Conservation (phyloP, 331 rosid genomes). For the Quercus tomentella region DNA sequence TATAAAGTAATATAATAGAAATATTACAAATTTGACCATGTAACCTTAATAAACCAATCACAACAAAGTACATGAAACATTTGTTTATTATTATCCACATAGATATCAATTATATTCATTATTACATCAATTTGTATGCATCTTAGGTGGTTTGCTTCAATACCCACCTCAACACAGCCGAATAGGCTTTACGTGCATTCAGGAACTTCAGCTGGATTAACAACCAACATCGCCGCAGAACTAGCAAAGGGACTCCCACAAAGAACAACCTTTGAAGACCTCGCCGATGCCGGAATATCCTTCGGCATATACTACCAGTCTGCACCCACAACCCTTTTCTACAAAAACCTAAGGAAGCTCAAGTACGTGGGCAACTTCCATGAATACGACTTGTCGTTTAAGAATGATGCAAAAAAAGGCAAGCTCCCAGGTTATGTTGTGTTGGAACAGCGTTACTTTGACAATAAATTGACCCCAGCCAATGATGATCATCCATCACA, state of each 20-base stretch:
- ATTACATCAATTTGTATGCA: too few relatives aligned
- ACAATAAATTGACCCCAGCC: slow-evolving; percentile 43
- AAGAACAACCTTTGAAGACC: slow-evolving; percentile 63
- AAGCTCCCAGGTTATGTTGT: slow-evolving; percentile 58
- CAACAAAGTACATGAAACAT: too few relatives aligned
- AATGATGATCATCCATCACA: slow-evolving; percentile 94
- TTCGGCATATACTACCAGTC: slow-evolving; percentile 83
- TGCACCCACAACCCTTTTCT: slow-evolving; percentile 69
- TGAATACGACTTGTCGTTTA: slow-evolving; percentile 41
- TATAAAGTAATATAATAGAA: background rate
- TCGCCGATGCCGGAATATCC: slow-evolving; percentile 43
- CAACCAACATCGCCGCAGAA: slow-evolving; percentile 54
- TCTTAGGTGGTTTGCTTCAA: slow-evolving; percentile 81
- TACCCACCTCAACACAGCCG: slow-evolving; percentile 86
- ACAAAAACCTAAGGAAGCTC: slow-evolving; percentile 59
- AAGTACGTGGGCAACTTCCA: slow-evolving; percentile 53
- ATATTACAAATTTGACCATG: too few relatives aligned
- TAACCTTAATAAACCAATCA: too few relatives aligned
- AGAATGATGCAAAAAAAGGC: slow-evolving; percentile 49
- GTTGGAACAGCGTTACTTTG: slow-evolving; percentile 82
- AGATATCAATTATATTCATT: too few relatives aligned
- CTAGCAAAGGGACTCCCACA: slow-evolving; percentile 68
- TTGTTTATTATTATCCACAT: too few relatives aligned
- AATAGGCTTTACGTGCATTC: slow-evolving; percentile 82
- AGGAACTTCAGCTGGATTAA: slow-evolving; percentile 73